These are phyloP conservation scores for Globisporangium spinosum DNA, from an alignment of 352 stramenopile species.

Conservation along the genomic window DNA sequence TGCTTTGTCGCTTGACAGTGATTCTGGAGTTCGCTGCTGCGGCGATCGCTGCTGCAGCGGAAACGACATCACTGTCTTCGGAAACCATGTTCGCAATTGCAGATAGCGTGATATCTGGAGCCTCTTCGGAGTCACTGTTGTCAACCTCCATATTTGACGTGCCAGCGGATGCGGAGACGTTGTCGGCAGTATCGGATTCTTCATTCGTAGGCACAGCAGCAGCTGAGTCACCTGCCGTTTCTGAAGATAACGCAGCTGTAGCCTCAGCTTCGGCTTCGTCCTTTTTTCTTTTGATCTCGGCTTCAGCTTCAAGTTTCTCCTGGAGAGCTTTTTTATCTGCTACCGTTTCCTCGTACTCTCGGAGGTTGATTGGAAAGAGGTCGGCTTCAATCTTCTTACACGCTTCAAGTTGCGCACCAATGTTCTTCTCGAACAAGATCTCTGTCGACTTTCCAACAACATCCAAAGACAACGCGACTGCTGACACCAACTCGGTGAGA, in stretches of 20 bases:
- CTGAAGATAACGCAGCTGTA: not conserved
- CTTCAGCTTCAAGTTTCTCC: slow-evolving; percentile 38
- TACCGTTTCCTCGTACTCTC: slow-evolving; percentile 65
- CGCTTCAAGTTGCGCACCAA: slow-evolving; percentile 36
- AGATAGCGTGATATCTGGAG: slow-evolving; percentile 71
- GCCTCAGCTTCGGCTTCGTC: slow-evolving; percentile 29
- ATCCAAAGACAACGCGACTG: slow-evolving; percentile 55
- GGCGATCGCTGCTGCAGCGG: slow-evolving; percentile 45
- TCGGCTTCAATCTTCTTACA: slow-evolving; percentile 64
- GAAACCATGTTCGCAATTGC: slow-evolving; percentile 86
- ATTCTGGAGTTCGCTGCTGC: slow-evolving; percentile 37
- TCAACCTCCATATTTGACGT: slow-evolving; percentile 79
- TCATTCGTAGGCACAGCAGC: slow-evolving; percentile 16
- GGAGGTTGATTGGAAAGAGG: slow-evolving; percentile 56
- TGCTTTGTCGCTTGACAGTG: slow-evolving; percentile 37
- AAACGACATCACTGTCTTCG: slow-evolving; percentile 73
- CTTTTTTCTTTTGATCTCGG: slow-evolving; percentile 42
- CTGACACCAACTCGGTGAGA: slow-evolving; percentile 78
- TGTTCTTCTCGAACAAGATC: slow-evolving; percentile 44
- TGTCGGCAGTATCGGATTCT: slow-evolving; percentile 25
- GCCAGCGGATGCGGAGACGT: slow-evolving; percentile 20
- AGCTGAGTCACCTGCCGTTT: slow-evolving; percentile 9
- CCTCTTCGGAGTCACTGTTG: slow-evolving; percentile 75
- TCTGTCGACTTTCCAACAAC: slow-evolving; percentile 47
- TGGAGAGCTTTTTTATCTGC: slow-evolving; percentile 37